Percentiles rank a stretch among this genome's conserved stretches.
These are phyloP conservation scores for Ceratobasidium sp. DNA, from an alignment of 1,284 basidiomycete genomes.

Conservation along the genomic window DNA sequence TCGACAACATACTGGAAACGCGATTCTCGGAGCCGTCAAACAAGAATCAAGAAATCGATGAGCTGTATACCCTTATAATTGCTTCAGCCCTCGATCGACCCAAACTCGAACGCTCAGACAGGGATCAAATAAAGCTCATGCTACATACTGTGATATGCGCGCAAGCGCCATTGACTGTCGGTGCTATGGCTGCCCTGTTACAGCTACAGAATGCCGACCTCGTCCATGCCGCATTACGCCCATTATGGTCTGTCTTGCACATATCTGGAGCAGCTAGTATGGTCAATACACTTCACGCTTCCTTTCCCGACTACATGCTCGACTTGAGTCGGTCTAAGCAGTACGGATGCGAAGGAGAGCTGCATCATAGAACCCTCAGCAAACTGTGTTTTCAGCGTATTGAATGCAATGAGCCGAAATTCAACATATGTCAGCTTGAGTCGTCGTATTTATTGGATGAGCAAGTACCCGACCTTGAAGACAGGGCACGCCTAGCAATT, in stretches of 20 bases:
- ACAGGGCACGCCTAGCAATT: neutral
- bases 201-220: neutral
- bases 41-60: neutral
- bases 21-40: neutral
- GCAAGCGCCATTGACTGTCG: neutral
- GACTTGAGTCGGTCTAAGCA: neutral
- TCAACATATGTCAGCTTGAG: constrained; percentile 9
- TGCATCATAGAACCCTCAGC: neutral
- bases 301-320: constrained; percentile 9
- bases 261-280: neutral
- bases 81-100: neutral
- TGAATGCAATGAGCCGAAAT: neutral
- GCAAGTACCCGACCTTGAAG: neutral
- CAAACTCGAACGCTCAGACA: neutral
- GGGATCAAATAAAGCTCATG: neutral
- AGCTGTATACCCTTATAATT: neutral
- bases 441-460: neutral
- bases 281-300: constrained; percentile 1
- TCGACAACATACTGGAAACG: neutral
- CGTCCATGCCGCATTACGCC: neutral
- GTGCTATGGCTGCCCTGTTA: neutral
- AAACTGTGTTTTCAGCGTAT: neutral
- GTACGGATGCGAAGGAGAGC: neutral
- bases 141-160: neutral
- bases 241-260: constrained; percentile 3